These are phyloP conservation scores for Phalaenopsis equestris DNA, from an alignment of 106 monocot species.

Conservation along the genomic window DNA sequence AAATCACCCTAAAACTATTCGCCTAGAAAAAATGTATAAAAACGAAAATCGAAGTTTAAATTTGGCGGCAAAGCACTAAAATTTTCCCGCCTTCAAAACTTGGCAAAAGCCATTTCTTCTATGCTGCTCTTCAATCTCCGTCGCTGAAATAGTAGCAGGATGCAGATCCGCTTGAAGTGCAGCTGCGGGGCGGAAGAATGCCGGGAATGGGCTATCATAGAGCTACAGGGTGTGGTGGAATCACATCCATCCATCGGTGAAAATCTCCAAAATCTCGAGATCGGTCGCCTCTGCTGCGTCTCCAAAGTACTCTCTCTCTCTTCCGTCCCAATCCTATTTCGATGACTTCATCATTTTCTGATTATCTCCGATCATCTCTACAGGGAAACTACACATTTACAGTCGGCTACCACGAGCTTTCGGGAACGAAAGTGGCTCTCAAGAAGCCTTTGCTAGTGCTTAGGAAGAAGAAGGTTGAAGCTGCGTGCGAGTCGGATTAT, in stretches of 20 bases:
- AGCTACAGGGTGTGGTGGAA: slow-evolving; percentile 82
- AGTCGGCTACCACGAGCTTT: slow-evolving; percentile 85
- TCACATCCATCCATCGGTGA: slow-evolving; percentile 41
- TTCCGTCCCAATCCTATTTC: slow-evolving; percentile 11
- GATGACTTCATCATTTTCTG: neutral
- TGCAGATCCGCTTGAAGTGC: slow-evolving; percentile 80
- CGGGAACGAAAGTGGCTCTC: slow-evolving; percentile 61
- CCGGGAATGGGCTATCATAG: slow-evolving; percentile 85
- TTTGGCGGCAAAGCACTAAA: too few relatives aligned
- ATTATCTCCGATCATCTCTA: neutral
- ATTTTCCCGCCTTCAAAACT: too few relatives aligned
- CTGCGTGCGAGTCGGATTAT: neutral
- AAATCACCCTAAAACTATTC: too few relatives aligned
- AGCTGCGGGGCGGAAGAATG: slow-evolving; percentile 44
- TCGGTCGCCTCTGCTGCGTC: slow-evolving; percentile 75
- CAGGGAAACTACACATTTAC: slow-evolving; percentile 61
- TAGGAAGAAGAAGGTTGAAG: slow-evolving; percentile 38
- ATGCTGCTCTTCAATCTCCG: neutral
- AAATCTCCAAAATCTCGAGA: slow-evolving; percentile 44
- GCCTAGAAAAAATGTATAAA: too few relatives aligned
- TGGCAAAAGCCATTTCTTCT: too few relatives aligned
- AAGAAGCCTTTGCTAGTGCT: slow-evolving; percentile 78
- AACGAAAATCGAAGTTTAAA: too few relatives aligned
- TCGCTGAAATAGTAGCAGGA: slow-evolving; percentile 8
- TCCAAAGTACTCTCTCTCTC: slow-evolving; percentile 15